These are phyloP conservation scores for Aspergillus persii DNA, from an alignment of 2,329 filamentous ascomycete species.

Conservation along the genomic window DNA sequence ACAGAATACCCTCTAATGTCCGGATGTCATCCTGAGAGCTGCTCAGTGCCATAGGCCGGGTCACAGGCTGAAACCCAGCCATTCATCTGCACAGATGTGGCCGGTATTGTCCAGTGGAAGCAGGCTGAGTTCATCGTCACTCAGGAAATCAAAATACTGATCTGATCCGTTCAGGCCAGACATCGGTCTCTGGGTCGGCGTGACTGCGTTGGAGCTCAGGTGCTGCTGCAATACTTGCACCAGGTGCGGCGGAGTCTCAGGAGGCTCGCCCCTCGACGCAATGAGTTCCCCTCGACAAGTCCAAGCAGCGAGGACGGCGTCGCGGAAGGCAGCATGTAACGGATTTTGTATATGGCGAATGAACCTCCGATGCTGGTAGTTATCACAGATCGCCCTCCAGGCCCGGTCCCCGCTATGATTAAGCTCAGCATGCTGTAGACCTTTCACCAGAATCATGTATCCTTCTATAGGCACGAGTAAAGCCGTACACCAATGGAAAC, in stretches of 20 bases:
- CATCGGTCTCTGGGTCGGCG: neutral
- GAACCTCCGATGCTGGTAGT: neutral
- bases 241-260: neutral
- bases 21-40: too few species aligned
- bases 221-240: neutral
- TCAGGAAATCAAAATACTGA: neutral
- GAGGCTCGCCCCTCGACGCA: neutral
- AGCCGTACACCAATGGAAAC: neutral
- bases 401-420: neutral
- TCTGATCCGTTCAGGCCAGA: neutral
- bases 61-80: neutral
- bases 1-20: too few species aligned
- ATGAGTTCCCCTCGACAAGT: neutral
- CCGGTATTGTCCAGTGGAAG: neutral
- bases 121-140: neutral
- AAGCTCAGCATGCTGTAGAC: neutral
- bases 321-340: neutral
- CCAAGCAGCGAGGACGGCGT: neutral
- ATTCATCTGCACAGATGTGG: neutral
- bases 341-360: neutral
- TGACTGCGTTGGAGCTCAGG: neutral
- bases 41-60: too few species aligned
- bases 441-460: neutral
- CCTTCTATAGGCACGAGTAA: neutral
- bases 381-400: neutral